phyloP scores from a whole-genome alignment of 805 yeast genomes.

The Candida andamanensis region DNA sequence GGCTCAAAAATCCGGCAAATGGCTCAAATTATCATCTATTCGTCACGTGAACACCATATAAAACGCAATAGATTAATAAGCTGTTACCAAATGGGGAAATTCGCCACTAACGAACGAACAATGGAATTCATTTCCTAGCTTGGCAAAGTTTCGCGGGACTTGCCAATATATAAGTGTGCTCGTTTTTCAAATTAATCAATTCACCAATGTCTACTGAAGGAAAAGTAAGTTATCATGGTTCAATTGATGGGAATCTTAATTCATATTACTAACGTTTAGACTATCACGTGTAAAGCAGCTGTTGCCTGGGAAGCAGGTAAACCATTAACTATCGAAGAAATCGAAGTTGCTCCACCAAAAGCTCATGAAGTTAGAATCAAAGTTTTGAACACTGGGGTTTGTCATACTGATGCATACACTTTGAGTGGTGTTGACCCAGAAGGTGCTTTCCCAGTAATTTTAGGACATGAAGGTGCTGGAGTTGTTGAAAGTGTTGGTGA shows the following conservation, averaged over 20 bases:
- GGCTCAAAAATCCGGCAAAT: too few species aligned
- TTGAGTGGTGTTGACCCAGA: constrained; percentile 93
- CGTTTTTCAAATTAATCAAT: neutral
- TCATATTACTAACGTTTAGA: constrained; percentile 26
- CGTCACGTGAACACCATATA: too few species aligned
- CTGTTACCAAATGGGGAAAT: too few species aligned
- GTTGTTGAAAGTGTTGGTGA: constrained; percentile 92
- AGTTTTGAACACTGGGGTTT: constrained; percentile 84
- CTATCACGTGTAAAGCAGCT: constrained; percentile 89
- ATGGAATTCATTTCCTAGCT: too few species aligned
- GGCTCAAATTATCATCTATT: too few species aligned
- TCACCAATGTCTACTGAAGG: constrained; percentile 1
- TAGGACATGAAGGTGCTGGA: constrained; percentile 99
- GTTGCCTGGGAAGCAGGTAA: constrained; percentile 95
- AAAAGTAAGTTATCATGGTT: too few species aligned
- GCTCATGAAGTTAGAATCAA: constrained; percentile 97
- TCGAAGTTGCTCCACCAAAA: constrained; percentile 89
- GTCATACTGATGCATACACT: constrained; percentile 98
- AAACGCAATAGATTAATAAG: too few species aligned
- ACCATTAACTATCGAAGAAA: constrained; percentile 75
- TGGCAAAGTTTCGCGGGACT: too few species aligned
- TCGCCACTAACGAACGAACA: too few species aligned
- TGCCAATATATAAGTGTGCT: too few species aligned
- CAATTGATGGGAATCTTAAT: neutral
- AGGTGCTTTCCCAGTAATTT: constrained; percentile 87